Evolutionary conservation across 164 flowering plant genomes (phyloP), one percentile per base, ranked within the genome.

Genomic region (Vitis labrusca): DNA sequence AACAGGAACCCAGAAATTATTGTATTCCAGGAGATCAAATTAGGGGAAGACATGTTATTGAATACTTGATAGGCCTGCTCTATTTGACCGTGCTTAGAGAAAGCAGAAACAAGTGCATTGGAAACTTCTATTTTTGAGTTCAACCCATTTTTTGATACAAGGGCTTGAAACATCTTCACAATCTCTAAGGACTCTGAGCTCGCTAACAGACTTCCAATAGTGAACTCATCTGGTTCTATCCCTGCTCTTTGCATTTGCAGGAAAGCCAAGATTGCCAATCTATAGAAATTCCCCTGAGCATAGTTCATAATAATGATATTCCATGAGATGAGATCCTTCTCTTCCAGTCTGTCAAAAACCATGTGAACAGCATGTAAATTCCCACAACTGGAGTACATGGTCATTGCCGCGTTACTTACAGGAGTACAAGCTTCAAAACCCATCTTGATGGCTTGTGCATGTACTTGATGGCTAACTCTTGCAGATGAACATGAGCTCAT

Each of bases 11-110:
- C 96, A 32, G 86, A 82, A n/a, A 89, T 85, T 10, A 89, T 71
- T 15, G 90, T 68, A 69, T 92, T 92, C 94, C 96, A 91, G 37
- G 96, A 81, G 15, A 92, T 85, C 74, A 90, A 61, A 77, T 91
- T 91, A 77, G 65, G 85, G 2, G 54, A 29, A 58, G 74, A 58
- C 81, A 77, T 83, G n/a, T 73, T 59, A 59, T 5, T 3, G 78
- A 90, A 90, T 32, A 92, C 29, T 61, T 76, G 66, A 70, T 63
- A 70, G 51, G 92, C 92, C 54, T 73, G 67, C 16, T 72, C 61
- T 12, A 89, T 79, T 49, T 63, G 66, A 56, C 81, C 81, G 61
- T 62, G 78, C 77, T 79, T 90, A 5, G 80, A 76, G 56, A 80
- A 88, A 62, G 89, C 85, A 72, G 91, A 87, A 70, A 87, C 67